These are phyloP conservation scores for Mycena pura DNA, from an alignment of 768 basidiomycete species.

Conservation along the genomic window DNA sequence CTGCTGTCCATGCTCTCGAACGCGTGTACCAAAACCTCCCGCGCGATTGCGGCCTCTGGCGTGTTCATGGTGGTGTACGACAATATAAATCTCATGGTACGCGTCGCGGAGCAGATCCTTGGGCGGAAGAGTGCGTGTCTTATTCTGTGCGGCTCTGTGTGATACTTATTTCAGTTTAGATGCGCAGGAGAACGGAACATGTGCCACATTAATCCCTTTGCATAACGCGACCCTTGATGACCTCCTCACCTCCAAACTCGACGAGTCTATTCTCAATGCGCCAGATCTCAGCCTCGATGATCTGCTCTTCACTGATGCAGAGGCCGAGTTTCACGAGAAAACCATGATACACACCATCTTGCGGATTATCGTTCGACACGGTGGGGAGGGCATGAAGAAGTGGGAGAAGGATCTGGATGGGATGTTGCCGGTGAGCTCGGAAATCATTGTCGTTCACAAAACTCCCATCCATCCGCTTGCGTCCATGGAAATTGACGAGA, in stretches of 20 bases:
- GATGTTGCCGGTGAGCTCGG: constrained; percentile 5
- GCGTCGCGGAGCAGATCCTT: constrained; percentile 34
- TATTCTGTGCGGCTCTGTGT: too few species aligned
- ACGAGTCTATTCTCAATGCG: constrained; percentile 25
- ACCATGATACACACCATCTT: constrained; percentile 21
- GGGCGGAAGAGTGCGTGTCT: constrained; percentile 28
- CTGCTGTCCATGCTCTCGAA: neutral
- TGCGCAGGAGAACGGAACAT: constrained; percentile 33
- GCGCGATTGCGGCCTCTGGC: constrained; percentile 1
- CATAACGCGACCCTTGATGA: constrained; percentile 21
- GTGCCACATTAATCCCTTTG: constrained; percentile 31
- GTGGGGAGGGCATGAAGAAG: constrained; percentile 14
- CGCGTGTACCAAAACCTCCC: neutral
- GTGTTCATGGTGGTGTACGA: constrained; percentile 30
- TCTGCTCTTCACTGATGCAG: constrained; percentile 21
- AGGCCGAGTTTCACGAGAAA: constrained; percentile 5
- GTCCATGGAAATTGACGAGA: constrained; percentile 25
- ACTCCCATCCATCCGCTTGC: constrained; percentile 20
- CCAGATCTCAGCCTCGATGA: constrained; percentile 27
- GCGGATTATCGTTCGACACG: constrained; percentile 19
- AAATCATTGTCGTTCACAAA: constrained; percentile 18
- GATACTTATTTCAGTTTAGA: neutral
- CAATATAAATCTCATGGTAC: constrained; percentile 37
- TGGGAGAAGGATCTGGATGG: constrained; percentile 11
- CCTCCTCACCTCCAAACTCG: constrained; percentile 27